Conservation (phyloP, 2,329 filamentous ascomycete species). For the Aspergillus sp. region DNA sequence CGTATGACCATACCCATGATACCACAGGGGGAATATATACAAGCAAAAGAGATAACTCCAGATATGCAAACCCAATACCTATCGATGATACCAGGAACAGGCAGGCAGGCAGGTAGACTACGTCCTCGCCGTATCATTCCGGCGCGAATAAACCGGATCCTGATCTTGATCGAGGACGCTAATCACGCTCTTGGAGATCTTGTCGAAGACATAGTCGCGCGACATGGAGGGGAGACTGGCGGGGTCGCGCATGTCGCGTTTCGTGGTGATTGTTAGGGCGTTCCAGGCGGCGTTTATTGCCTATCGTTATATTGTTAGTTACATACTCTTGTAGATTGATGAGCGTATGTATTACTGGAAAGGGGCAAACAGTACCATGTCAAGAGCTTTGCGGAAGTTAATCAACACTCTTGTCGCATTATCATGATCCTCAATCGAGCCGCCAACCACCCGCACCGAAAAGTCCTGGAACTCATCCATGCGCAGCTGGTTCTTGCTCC, state of each 20-base stretch:
- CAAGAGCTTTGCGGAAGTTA: conserved; percentile 29
- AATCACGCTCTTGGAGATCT: conserved; percentile 1
- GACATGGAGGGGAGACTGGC: background rate
- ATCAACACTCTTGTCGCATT: conserved; percentile 20
- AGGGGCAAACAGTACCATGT: conserved; percentile 10
- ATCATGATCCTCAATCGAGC: background rate
- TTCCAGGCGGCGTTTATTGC: background rate
- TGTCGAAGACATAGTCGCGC: background rate
- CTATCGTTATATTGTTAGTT: background rate
- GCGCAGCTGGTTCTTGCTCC: conserved; percentile 12
- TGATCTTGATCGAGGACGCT: conserved; percentile 2
- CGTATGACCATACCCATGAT: too few species aligned
- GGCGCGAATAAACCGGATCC: background rate
- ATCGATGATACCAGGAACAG: too few species aligned
- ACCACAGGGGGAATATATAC: too few species aligned
- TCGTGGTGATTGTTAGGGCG: background rate
- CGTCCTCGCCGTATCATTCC: too few species aligned
- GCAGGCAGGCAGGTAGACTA: too few species aligned
- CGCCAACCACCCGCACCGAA: conserved; percentile 11
- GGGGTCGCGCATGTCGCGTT: background rate
- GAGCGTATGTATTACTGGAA: too few species aligned
- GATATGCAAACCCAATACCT: too few species aligned
- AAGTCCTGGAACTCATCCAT: conserved; percentile 33
- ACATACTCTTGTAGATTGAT: too few species aligned
- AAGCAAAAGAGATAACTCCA: too few species aligned